Base-by-base conservation (phyloP, 306 rosid species). In the Mimosa bimucronata region DNA sequence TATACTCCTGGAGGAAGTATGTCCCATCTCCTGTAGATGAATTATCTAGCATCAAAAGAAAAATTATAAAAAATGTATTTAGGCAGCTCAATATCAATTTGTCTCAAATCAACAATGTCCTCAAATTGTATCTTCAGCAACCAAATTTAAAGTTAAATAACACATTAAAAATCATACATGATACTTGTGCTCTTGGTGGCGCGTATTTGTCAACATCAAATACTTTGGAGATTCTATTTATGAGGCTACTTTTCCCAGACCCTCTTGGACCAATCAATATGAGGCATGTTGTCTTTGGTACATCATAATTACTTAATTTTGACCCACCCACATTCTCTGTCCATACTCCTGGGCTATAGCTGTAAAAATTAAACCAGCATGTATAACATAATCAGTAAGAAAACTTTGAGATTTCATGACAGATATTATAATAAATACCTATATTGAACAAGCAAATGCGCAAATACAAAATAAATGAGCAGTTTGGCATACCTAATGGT, bases 201-300 rank as follows among this genome's bases (percentile, higher is more conserved):
- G 84, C 84, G 58, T 83, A 91, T 82, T 84, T 83, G 83, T 88
- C 97, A 73, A 84, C 83, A 50, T 92, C 97, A 69, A 94, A 75
- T 82, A 87, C 88, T 86, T 71, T 85, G 48, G 95, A 90, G 68
- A 94, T 94, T 86, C 88, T 88, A 75, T 94, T 94, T 69, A 94
- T 76, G 81, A 94, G 95, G 81, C 97, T 86, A 89, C 97, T 92
- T 84, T 92, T 94, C 71, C 97, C 98, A 9, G 98, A 91, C 80
- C 91, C 90, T 52, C 80, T 91, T 23, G 91, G 98, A 86, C 98
- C 98, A 61, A 92, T 79, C 87, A 94, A 86, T 70, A 92, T 21
- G 57, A 94, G 90, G 41, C 92, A 77, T 11, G 90, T 90, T 64
- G 91, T 88, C 82, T 72, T 83, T n/a, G 98, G 97, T 23, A 91